Percentiles rank a stretch among this genome's conserved stretches.
Evolutionary conservation across 2,329 filamentous ascomycete species (phyloP).

Genomic region (Ophiostoma sp.): DNA sequence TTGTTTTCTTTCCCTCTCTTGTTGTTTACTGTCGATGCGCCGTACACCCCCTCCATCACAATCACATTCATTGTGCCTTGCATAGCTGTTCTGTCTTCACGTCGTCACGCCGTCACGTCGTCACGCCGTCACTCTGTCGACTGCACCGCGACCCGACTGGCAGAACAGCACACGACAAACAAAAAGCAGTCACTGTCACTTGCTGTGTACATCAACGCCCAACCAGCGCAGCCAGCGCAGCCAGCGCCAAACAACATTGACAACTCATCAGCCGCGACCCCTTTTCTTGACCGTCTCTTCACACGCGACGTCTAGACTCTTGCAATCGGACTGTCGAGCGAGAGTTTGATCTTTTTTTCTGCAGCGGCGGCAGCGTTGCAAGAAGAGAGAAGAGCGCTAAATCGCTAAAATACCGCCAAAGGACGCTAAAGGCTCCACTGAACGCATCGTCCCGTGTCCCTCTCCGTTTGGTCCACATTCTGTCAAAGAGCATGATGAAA

Average conservation of each 20-base stretch:
- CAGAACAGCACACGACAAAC: neutral
- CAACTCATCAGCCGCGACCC: neutral
- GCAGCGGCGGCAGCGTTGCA: neutral
- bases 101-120: neutral
- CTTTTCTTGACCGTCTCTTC: neutral
- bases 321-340: neutral
- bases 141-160: neutral
- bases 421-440: slow-evolving; percentile 6
- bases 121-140: neutral
- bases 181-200: neutral
- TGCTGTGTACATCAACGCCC: neutral
- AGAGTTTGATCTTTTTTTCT: neutral
- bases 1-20: neutral
- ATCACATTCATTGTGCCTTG: neutral
- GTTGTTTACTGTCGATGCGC: neutral
- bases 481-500: neutral
- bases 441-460: slow-evolving; percentile 20
- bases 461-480: slow-evolving; percentile 5
- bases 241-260: neutral
- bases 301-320: neutral
- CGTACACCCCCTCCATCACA: neutral
- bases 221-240: neutral
- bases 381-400: neutral
- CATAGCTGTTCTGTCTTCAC: neutral
- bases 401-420: neutral